A percentile compares a stretch with the other conserved stretches of the same genome.
Conservation (phyloP, 2,329 filamentous ascomycete genomes). For the Penicillium nordicum region DNA sequence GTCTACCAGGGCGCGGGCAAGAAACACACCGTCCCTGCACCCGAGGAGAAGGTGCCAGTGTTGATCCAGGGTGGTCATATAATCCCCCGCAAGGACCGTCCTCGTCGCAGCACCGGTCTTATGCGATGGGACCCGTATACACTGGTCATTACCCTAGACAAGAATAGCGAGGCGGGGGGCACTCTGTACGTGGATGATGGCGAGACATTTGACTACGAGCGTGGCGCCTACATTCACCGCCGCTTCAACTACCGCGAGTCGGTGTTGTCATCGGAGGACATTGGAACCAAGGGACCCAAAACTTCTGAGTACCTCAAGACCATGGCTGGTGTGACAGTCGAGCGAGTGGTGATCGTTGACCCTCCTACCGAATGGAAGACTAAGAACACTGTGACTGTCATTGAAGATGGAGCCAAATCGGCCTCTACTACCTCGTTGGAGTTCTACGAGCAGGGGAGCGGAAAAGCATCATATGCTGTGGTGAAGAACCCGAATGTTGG, state of each 20-base stretch:
- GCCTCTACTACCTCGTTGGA: slow-evolving; percentile 55
- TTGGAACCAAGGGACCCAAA: slow-evolving; percentile 59
- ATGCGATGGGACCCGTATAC: slow-evolving; percentile 98
- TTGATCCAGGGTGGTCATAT: slow-evolving; percentile 93
- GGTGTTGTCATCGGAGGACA: slow-evolving; percentile 66
- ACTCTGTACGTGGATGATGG: slow-evolving; percentile 90
- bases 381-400: slow-evolving; percentile 54
- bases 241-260: slow-evolving; percentile 64
- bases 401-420: slow-evolving; percentile 46
- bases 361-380: slow-evolving; percentile 69
- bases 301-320: slow-evolving; percentile 71
- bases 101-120: slow-evolving; percentile 76
- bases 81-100: slow-evolving; percentile 82
- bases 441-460: slow-evolving; percentile 50
- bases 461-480: slow-evolving; percentile 60
- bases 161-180: slow-evolving; percentile 69
- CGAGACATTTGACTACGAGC: slow-evolving; percentile 82
- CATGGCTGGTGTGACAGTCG: slow-evolving; percentile 74
- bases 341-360: slow-evolving; percentile 80
- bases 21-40: slow-evolving; percentile 66
- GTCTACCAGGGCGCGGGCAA: slow-evolving; percentile 70
- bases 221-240: slow-evolving; percentile 84
- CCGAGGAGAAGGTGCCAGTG: slow-evolving; percentile 81
- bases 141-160: slow-evolving; percentile 70
- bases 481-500: slow-evolving; percentile 60